phyloP scores from a whole-genome alignment of 768 basidiomycete species.

The Amanita thiersii region DNA sequence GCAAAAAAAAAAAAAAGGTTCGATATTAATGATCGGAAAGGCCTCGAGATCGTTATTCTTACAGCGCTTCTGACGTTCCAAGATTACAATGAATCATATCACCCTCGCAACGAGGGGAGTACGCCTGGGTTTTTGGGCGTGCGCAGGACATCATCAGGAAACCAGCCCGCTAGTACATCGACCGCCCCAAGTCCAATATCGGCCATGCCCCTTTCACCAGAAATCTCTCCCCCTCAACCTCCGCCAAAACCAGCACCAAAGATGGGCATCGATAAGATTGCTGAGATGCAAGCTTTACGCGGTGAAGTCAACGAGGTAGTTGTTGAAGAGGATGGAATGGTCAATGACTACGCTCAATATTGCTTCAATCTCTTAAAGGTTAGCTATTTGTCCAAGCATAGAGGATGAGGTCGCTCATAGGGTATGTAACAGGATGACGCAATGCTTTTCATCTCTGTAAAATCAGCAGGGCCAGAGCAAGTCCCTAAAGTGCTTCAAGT shows the following conservation, averaged over 20 bases:
- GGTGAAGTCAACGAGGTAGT: conserved; percentile 73
- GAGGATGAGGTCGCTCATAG: too few species aligned
- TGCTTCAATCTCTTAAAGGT: conserved; percentile 59
- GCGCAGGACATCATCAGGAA: neutral
- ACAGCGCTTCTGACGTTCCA: conserved; percentile 72
- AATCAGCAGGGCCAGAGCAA: conserved; percentile 50
- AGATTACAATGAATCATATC: conserved; percentile 54
- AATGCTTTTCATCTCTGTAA: conserved; percentile 71
- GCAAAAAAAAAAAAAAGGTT: conserved; percentile 40
- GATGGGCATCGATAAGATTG: conserved; percentile 60
- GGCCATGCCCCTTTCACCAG: neutral
- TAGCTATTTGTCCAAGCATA: conserved; percentile 10
- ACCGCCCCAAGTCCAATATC: conserved; percentile 7
- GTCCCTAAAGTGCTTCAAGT: conserved; percentile 77
- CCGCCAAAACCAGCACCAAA: conserved; percentile 60
- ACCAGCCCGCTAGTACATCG: neutral
- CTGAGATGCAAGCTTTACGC: conserved; percentile 57
- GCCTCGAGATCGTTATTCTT: conserved; percentile 75
- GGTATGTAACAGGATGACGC: conserved; percentile 85
- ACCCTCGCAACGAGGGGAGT: conserved; percentile 20
- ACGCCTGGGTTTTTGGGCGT: conserved; percentile 4
- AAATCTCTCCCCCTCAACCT: conserved; percentile 29
- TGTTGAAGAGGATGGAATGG: conserved; percentile 54
- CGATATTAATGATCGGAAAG: conserved; percentile 79
- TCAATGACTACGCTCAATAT: conserved; percentile 64